Percentiles rank a stretch among this genome's conserved stretches.
phyloP scores from a whole-genome alignment of 2,329 filamentous ascomycete genomes.

The Aurifilum marmelostoma region DNA sequence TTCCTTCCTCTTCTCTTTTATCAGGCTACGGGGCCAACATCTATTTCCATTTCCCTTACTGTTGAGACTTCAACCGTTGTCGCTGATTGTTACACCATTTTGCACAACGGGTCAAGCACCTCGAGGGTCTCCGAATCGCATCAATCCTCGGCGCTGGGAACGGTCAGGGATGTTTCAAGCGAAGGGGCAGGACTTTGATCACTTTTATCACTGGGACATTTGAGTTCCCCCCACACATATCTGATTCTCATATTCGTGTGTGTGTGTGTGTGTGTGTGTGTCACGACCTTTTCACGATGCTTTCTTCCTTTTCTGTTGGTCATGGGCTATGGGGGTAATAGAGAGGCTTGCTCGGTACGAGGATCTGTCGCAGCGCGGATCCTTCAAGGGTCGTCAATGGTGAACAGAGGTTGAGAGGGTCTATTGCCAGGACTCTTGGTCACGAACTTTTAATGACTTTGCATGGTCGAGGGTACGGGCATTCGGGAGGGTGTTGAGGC shows the following conservation, averaged over 20 bases:
- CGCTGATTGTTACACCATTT: background rate
- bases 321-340: no score
- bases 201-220: background rate
- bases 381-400: background rate
- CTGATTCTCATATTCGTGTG: background rate
- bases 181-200: background rate
- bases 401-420: background rate
- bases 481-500: background rate
- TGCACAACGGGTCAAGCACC: background rate
- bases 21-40: background rate
- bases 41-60: background rate
- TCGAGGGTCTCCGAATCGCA: background rate
- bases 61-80: background rate
- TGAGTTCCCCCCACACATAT: background rate
- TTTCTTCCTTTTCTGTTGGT: background rate
- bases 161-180: background rate
- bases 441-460: conserved; percentile 6
- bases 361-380: background rate
- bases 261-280: background rate
- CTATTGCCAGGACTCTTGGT: background rate
- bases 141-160: background rate
- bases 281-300: background rate
- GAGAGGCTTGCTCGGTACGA: background rate
- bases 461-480: background rate
- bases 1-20: background rate